Percentiles rank a stretch among this genome's conserved stretches.
Evolutionary conservation across 192 early-diverging fungal genomes (phyloP).

Genomic region (Linderina pennispora): DNA sequence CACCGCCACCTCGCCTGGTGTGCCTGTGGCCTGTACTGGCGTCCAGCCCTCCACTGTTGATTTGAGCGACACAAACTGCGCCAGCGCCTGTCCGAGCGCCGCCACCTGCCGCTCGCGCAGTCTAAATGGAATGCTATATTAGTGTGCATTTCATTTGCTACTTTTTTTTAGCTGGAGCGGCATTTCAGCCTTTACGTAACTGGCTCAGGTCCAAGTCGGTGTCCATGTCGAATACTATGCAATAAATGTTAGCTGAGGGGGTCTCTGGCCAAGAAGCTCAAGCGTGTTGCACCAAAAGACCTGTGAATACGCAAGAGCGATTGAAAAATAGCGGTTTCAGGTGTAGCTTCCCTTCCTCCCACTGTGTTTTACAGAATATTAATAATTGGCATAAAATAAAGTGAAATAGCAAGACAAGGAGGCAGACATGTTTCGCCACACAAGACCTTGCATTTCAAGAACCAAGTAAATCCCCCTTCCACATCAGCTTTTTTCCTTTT

Average conservation of each 20-base stretch:
- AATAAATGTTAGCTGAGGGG: too few species aligned
- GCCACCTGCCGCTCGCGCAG: conserved; percentile 39
- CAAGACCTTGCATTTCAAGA: too few species aligned
- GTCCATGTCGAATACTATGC: conserved; percentile 4
- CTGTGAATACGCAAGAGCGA: too few species aligned
- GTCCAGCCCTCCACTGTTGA: conserved; percentile 31
- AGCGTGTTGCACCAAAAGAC: too few species aligned
- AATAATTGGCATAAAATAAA: too few species aligned
- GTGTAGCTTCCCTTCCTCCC: too few species aligned
- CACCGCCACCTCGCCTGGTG: conserved; percentile 32
- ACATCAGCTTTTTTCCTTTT: neutral
- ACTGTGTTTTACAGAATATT: too few species aligned
- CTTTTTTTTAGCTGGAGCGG: neutral
- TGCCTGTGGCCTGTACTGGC: conserved; percentile 9
- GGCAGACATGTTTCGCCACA: too few species aligned
- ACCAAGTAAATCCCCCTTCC: too few species aligned
- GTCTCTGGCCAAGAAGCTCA: too few species aligned
- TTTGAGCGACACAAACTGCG: conserved; percentile 38
- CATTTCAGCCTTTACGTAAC: conserved; percentile 9
- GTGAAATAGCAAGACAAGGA: too few species aligned
- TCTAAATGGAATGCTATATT: conserved; percentile 7
- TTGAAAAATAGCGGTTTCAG: too few species aligned
- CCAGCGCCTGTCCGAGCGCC: conserved; percentile 32
- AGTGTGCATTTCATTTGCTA: neutral
- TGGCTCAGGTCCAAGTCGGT: conserved; percentile 33